phyloP scores from a whole-genome alignment of 306 rosid species.

The Betula pendula region DNA sequence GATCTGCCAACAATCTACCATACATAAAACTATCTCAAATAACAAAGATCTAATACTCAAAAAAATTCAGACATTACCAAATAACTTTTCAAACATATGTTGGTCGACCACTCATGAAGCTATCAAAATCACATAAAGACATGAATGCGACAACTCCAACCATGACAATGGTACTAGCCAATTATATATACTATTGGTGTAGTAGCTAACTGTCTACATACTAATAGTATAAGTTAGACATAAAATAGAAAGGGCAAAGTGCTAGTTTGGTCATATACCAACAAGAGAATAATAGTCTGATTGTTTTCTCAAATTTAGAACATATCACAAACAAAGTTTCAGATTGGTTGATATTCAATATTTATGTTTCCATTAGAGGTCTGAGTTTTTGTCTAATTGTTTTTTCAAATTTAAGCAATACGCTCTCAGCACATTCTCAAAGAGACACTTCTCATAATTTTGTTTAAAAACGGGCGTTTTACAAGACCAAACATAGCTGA shows the following conservation, averaged over 20 bases:
- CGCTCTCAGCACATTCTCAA: too few relatives aligned
- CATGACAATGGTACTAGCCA: neutral
- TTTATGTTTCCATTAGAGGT: too few relatives aligned
- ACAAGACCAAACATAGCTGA: too few relatives aligned
- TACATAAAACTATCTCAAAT: neutral
- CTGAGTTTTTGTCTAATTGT: too few relatives aligned
- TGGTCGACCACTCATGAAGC: neutral
- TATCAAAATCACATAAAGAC: neutral
- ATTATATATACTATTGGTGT: neutral
- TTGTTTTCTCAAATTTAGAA: too few relatives aligned
- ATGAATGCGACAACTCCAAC: neutral
- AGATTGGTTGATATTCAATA: too few relatives aligned
- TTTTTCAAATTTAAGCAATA: too few relatives aligned
- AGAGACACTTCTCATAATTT: too few relatives aligned
- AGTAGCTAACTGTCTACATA: neutral
- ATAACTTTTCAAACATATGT: neutral
- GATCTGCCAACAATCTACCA: constrained; percentile 1
- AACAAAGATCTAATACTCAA: neutral
- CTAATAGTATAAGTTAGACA: neutral
- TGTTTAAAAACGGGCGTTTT: too few relatives aligned
- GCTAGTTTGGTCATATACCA: neutral
- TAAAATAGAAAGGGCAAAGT: neutral
- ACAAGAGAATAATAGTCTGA: neutral
- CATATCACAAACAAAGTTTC: too few relatives aligned
- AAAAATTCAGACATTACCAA: neutral